Base-by-base conservation (phyloP, 2,329 filamentous ascomycete species). In the Sporothrix curviconia region DNA sequence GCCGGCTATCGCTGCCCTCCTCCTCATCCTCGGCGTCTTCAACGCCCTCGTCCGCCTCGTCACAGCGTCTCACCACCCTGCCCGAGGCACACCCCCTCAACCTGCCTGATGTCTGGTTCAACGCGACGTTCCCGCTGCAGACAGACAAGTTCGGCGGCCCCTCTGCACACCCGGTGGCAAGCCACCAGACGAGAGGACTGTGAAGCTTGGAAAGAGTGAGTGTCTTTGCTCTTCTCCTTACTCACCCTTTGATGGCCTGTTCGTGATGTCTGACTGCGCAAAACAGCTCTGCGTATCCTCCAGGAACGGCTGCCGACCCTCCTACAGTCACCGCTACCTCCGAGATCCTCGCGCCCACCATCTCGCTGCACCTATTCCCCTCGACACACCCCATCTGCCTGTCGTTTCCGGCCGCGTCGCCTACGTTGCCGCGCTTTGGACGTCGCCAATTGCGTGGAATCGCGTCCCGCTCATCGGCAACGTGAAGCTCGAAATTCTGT, bases 401-500 rank as follows among this genome's bases (percentile, higher is more conserved):
- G 88, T 85, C n/a, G 94, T 97, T 40, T 90, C 89, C 28, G 94
- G 94, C 54, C 84, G 89, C 47, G 87, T 96, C 36, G 87, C 90
- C 49, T 99, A 99, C 71, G 88, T 88, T 36, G 92, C 94, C 17
- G 94, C 94, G 3, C 78, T 99, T 37, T 97, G 92, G 92, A 96
- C 94, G 0, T 91, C 92, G 0, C 94, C 94, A 0, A 87, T 99
- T 53, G 92, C 92, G 30, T 99, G 94, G 94, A 95, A 95, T 66
- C 84, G 89, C 28, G 81, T 99, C 1, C 94, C 94, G 2, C 83
- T 97, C 19, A 81, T 96, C 32, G 92, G 92, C 63, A 95, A 96
- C 66, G 90, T 96, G 44, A 86, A 85, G 64, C 81, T 99, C 11
- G 85, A 90, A 65, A 94, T 99, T 54, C 72, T 95, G 17, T 92